Evolutionary conservation across 108 stramenopile genomes (phyloP).

Genomic region (Nitzschia putrida): DNA sequence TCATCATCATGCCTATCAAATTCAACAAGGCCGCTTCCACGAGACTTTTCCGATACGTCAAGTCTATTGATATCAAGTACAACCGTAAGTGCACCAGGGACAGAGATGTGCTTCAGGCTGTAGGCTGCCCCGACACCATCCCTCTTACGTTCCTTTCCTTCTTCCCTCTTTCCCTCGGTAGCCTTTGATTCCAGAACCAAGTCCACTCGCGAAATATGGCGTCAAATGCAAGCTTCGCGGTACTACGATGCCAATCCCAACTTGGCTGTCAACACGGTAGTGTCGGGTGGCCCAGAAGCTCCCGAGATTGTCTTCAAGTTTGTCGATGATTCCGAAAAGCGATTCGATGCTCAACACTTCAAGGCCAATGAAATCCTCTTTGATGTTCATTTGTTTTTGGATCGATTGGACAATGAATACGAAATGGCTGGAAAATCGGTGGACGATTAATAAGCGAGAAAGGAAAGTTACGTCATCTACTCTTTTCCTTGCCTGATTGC

Average conservation of each 20-base stretch:
- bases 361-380: conserved; percentile 62
- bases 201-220: conserved; percentile 73
- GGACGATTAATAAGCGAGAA: conserved; percentile 25
- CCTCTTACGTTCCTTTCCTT: neutral
- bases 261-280: conserved; percentile 53
- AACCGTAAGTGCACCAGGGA: conserved; percentile 63
- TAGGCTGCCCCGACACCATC: neutral
- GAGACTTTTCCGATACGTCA: conserved; percentile 73
- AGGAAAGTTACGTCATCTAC: no score
- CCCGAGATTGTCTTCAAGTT: conserved; percentile 67
- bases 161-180: conserved; percentile 10
- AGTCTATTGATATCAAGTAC: conserved; percentile 63
- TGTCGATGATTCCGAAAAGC: conserved; percentile 64
- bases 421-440: conserved; percentile 52
- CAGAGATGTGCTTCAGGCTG: neutral
- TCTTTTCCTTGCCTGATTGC: no score
- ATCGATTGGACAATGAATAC: conserved; percentile 51
- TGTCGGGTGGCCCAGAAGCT: conserved; percentile 49
- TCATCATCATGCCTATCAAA: conserved; percentile 63
- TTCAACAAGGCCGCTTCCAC: conserved; percentile 71
- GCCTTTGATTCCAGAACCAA: conserved; percentile 73
- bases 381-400: conserved; percentile 51
- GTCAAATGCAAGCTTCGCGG: conserved; percentile 64
- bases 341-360: conserved; percentile 53
- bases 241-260: conserved; percentile 64